Percentiles rank a stretch among this genome's conserved stretches.
phyloP scores from a whole-genome alignment of 2,329 filamentous ascomycete species.

The Aspergillus sp. region DNA sequence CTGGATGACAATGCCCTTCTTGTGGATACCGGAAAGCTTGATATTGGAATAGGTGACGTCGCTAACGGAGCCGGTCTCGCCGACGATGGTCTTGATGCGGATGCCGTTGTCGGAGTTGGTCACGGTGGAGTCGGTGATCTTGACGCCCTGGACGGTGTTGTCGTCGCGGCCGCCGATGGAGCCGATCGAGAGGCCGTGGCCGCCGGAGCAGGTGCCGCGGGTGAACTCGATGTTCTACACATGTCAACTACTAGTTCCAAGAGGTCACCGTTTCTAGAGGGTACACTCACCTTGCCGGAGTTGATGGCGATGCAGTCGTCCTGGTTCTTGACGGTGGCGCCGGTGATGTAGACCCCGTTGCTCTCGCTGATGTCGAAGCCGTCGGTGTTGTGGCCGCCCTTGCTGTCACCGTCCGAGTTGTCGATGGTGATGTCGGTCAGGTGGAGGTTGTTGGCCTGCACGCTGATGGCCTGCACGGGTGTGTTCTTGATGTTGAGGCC shows the following conservation, averaged over 20 bases:
- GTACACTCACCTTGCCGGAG: conserved; percentile 49
- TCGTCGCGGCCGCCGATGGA: conserved; percentile 56
- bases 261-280: too few species aligned
- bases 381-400: conserved; percentile 53
- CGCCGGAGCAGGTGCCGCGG: conserved; percentile 29
- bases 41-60: conserved; percentile 55
- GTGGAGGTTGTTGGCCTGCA: conserved; percentile 49
- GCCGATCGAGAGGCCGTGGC: conserved; percentile 58
- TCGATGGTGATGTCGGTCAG: conserved; percentile 55
- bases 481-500: conserved; percentile 36
- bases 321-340: conserved; percentile 55
- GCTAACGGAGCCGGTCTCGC: conserved; percentile 51
- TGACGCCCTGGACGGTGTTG: conserved; percentile 55
- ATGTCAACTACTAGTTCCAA: too few species aligned
- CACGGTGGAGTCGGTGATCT: conserved; percentile 49
- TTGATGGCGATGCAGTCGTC: conserved; percentile 61
- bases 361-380: conserved; percentile 40
- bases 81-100: conserved; percentile 57
- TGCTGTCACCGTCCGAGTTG: conserved; percentile 53
- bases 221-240: conserved; percentile 27
- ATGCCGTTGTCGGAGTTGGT: conserved; percentile 55
- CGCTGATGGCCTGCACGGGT: conserved; percentile 37
- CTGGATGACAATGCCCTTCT: conserved; percentile 57
- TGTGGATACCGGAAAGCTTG: conserved; percentile 48
- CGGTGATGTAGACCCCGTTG: conserved; percentile 49